A percentile compares a stretch with the other conserved stretches of the same genome.
These are phyloP conservation scores for Coelastrella sp. DNA, from an alignment of 139 green algal genomes.

Conservation along the genomic window DNA sequence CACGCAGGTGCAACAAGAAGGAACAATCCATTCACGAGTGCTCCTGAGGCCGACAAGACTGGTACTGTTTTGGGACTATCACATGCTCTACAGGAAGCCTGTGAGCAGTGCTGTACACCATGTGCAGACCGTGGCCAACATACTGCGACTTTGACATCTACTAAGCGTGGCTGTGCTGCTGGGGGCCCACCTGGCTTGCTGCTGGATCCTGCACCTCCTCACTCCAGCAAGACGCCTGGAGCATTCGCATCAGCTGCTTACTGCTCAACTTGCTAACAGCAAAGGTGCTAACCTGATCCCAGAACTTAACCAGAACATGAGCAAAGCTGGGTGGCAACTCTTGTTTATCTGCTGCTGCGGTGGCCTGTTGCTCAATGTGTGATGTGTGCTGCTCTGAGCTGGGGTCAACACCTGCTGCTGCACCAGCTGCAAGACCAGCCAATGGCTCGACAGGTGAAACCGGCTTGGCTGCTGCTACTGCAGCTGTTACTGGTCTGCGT, in stretches of 20 bases:
- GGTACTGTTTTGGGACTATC: too few species aligned
- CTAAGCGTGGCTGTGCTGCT: neutral
- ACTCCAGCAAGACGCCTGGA: slow-evolving; percentile 42
- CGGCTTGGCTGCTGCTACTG: neutral
- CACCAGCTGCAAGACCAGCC: slow-evolving; percentile 26
- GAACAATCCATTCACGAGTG: too few species aligned
- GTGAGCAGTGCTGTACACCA: neutral
- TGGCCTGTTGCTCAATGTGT: neutral
- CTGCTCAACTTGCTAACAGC: neutral
- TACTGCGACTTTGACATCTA: neutral
- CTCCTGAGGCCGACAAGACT: too few species aligned
- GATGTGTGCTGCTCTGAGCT: slow-evolving; percentile 20
- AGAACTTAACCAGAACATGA: slow-evolving; percentile 12
- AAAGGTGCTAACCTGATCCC: slow-evolving; percentile 17
- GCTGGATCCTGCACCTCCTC: slow-evolving; percentile 55
- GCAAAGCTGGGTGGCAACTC: neutral
- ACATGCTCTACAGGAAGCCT: neutral
- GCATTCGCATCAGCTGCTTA: slow-evolving; percentile 52
- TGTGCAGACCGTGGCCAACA: neutral
- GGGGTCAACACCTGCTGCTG: neutral
- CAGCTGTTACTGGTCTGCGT: slow-evolving; percentile 28
- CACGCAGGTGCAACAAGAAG: too few species aligned
- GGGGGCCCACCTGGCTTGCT: slow-evolving; percentile 46
- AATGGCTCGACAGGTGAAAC: neutral
- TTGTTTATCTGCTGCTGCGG: neutral